Evolutionary conservation across 2,329 filamentous ascomycete genomes (phyloP).

Genomic region (Chrysosporium queenslandicum): DNA sequence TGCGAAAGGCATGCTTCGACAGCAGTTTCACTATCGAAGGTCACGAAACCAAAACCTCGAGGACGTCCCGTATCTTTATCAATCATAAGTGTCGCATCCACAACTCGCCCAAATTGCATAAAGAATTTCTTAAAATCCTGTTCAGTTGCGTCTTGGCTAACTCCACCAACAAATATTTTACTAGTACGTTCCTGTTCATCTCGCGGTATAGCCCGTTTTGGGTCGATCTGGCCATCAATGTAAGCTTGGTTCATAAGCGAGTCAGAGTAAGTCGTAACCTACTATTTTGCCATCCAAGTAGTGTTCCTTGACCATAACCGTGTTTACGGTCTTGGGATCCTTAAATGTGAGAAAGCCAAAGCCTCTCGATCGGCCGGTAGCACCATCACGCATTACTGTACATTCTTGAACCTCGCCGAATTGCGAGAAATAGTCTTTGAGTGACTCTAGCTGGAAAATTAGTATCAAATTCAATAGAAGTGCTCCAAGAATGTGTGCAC

Average conservation of each 20-base stretch:
- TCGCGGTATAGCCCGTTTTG: constrained; percentile 90
- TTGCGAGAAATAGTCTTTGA: constrained; percentile 93
- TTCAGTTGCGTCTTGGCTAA: constrained; percentile 93
- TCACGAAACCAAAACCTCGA: constrained; percentile 94
- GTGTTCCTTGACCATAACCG: constrained; percentile 99
- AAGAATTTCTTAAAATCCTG: constrained; percentile 96
- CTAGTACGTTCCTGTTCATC: constrained; percentile 97
- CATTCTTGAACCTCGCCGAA: constrained; percentile 97
- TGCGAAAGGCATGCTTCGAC: constrained; percentile 82
- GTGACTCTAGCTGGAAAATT: constrained; percentile 57
- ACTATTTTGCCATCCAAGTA: constrained; percentile 98
- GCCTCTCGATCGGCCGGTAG: constrained; percentile 83
- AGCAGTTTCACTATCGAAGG: constrained; percentile 89
- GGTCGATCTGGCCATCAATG: constrained; percentile 65
- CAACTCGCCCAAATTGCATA: constrained; percentile 87
- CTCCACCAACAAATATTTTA: constrained; percentile 97
- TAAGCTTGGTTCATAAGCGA: background rate
- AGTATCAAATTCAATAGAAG: background rate
- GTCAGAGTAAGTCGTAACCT: constrained; percentile 26
- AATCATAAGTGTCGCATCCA: constrained; percentile 98
- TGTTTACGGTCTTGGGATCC: constrained; percentile 95
- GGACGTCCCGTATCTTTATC: constrained; percentile 98
- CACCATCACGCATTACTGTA: constrained; percentile 97
- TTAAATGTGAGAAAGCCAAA: constrained; percentile 98
- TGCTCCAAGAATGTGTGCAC: constrained; percentile 31